Base-by-base conservation (phyloP, 371 early-diverging fungal genomes). In the Dentiscutata heterogama region DNA sequence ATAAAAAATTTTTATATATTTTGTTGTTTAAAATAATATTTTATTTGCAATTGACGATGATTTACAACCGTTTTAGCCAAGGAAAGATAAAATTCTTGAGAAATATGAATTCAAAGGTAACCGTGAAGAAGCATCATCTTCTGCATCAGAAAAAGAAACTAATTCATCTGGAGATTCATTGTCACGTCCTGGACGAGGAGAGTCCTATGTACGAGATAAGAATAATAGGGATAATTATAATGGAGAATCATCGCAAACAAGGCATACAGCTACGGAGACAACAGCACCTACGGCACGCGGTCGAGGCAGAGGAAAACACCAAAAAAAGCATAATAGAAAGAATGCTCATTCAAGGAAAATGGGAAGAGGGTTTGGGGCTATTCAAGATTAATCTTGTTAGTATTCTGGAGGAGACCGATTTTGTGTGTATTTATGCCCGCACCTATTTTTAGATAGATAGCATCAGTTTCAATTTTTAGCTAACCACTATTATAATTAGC, bases 311-410 rank as follows among this genome's bases (percentile, higher is more conserved):
- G 67, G 67, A 14, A 54, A n/a, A 31, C 2, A 63, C 51, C 35
- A 42, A 64, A 29, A 35, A 29, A 54, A 78, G 63, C 50, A 78
- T 25, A 27, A 78, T 61, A 64, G 64, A 11, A 78, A 78, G 29
- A 78, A 78, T 50, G 78, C 63, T n/a, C 18, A 18, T 22, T 10
- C 50, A 10, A 78, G 27, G 64, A 78, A 78, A 64, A 64, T 78
- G 65, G 31, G 46, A 18, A 63, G 50, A 64, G 78, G 63, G 3
- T 78, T 78, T 50, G 27, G 77, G 13, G 7, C 50, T 46, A 46
- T 46, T 46, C 50, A 46, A 11, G 50, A 46, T 46, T 46, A 46
- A 46, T 46, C 13, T 10, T 46, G 50, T 46, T 29, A 16, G 16
- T n/a, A 25, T 2, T 13, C 74, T 22, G 35, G 70, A 46, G 35